Evolutionary conservation across 1,139 yeast species (phyloP), one percentile per base, ranked within the genome.

Genomic region (Citeromyces hawaiiensis): DNA sequence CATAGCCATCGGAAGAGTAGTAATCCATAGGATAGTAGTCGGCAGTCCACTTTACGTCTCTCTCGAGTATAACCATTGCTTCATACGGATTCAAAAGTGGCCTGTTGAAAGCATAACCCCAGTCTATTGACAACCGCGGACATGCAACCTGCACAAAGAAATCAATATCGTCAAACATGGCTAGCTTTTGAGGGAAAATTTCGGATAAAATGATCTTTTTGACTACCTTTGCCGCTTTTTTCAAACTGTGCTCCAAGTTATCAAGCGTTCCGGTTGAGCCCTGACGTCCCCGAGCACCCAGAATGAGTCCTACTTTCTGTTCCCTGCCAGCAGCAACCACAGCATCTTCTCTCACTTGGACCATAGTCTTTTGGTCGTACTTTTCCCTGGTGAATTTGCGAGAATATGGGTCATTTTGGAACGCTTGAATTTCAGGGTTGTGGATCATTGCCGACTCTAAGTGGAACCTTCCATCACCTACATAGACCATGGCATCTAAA

Each of bases 61-160:
- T 68, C 7, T 74, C 81, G 50, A 91, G 59, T 68, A 87, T 71
- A 4, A 88, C 95, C 87, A 85, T 87, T 0, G 96, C 88, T 54
- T 93, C 99, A 56, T 93, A 91, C 0, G 99, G 98, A 0, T 98
- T 88, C 42, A 91, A 61, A 37, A 91, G 63, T 0, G 99, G 99
- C 54, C 82, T 83, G 43, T 79, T 76, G 54, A 91, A 91, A 0
- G 98, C 98, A 56, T 91, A 91, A 1, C 99, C 99, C 99, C 99
- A 91, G 57, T 91, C 98, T 36, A 91, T 91, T 2, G 96, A 85
- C 40, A 91, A 64, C 49, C 99, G 66, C 0, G 99, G 99, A 56
- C 99, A 91, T 0, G 98, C 99, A 3, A 91, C 96, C 58, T 91
- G 99, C 15, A 91, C 83, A 68, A 94, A 91, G 4, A 88, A 94